Conservation (phyloP, 805 yeast species). For the Lipomyces yamanashiensis region DNA sequence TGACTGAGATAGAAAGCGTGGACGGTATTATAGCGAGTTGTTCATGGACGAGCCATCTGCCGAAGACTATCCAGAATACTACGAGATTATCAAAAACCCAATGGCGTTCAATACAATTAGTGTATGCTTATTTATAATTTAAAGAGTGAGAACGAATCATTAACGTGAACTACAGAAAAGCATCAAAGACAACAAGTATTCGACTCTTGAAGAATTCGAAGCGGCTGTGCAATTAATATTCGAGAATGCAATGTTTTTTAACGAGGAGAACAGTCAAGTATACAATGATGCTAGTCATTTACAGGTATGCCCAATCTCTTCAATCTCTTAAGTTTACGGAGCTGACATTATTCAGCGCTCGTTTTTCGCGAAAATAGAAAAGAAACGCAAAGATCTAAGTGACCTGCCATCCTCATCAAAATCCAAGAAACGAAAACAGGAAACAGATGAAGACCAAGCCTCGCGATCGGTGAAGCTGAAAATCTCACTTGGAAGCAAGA, state of each 20-base stretch:
- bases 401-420: conserved; percentile 16
- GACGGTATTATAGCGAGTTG: conserved; percentile 51
- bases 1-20: conserved; percentile 48
- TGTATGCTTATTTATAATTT: conserved; percentile 13
- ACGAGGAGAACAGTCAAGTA: conserved; percentile 72
- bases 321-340: background rate
- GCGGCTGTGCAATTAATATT: conserved; percentile 68
- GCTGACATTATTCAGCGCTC: conserved; percentile 36
- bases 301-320: conserved; percentile 44
- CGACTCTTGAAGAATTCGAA: conserved; percentile 62
- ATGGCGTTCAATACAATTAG: conserved; percentile 68
- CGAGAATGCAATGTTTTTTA: conserved; percentile 76
- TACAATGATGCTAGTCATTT: conserved; percentile 72
- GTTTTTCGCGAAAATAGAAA: conserved; percentile 15
- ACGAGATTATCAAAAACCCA: conserved; percentile 70
- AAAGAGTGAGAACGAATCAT: background rate
- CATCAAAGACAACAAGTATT: conserved; percentile 57
- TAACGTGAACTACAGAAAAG: conserved; percentile 45
- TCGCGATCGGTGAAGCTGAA: conserved; percentile 32
- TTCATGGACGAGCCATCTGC: conserved; percentile 76
- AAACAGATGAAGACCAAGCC: conserved; percentile 25
- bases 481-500: conserved; percentile 26
- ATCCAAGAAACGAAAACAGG: conserved; percentile 31
- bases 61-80: conserved; percentile 79
- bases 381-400: conserved; percentile 8